Evolutionary conservation across 140 eudicot genomes (phyloP), one percentile per base, ranked within the genome.

Genomic region (Erigeron philadelphicus): DNA sequence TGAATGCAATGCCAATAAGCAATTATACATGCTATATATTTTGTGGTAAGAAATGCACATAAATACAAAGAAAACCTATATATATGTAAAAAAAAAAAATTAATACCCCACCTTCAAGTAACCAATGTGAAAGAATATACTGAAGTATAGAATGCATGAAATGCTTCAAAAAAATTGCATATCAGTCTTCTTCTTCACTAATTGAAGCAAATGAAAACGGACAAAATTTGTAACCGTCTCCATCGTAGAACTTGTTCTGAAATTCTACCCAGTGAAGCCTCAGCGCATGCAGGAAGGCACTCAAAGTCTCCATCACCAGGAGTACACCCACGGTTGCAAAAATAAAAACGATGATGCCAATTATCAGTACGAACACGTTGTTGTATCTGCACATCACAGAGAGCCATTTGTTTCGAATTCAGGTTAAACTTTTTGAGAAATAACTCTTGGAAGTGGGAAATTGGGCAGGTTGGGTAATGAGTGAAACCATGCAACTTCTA

Each of bases 261-360:
- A 88, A 88, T 63, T 88, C 95, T 10, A 85, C 93, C 96, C 96
- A 88, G 58, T 88, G 96, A 83, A 88, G 96, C 78, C 96, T 75
- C 73, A 88, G 55, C 0, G 96, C 93, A 72, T 88, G 96, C 40
- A 88, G 72, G 75, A 88, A 88, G 15, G 96, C 96, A 23, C 96
- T 88, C 7, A 88, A 84, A 40, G 96, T 88, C 75, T 85, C 96
- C 93, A 88, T 85, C 67, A 88, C 84, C 12, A 88, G 81, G 3
- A 88, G 81, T 43, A 88, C 96, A 50, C 96, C 93, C 31, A 88
- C 89, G 9, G 96, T 88, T 15, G 96, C 93, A 75, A 64, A 79
- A 17, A 88, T 18, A 44, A 88, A 85, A 43, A 88, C 87, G 11
- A 79, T 48, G 62, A 88, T 59, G 58, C 96, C 96, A 40, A 85